Conservation (phyloP, 2,329 filamentous ascomycete genomes). For the Sporothrix phasma region DNA sequence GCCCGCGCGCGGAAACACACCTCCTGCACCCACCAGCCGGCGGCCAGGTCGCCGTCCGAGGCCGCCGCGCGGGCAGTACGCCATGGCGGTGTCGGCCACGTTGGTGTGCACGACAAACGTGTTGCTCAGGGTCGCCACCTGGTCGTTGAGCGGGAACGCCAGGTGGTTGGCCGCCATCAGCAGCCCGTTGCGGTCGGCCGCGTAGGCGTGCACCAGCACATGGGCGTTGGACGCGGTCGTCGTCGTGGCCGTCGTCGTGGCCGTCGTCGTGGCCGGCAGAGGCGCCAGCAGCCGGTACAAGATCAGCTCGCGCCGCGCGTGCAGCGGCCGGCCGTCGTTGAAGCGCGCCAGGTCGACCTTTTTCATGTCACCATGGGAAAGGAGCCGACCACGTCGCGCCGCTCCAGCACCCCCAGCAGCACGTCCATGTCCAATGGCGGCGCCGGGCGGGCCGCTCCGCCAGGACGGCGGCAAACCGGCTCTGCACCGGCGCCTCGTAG, state of each 20-base stretch:
- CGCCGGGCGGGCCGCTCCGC: constrained; percentile 28
- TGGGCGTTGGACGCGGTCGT: constrained; percentile 33
- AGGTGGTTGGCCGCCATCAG: constrained; percentile 42
- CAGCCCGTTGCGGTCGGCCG: constrained; percentile 44
- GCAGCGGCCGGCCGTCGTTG: constrained; percentile 33
- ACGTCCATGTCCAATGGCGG: constrained; percentile 38
- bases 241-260: too few relatives aligned
- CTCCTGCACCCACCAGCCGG: constrained; percentile 46
- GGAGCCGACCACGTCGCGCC: constrained; percentile 29
- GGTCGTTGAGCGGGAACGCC: constrained; percentile 33
- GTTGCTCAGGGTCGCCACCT: constrained; percentile 39
- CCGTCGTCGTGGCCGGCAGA: constrained; percentile 24
- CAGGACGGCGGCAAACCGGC: constrained; percentile 35
- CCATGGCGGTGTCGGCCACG: constrained; percentile 38
- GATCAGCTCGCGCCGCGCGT: constrained; percentile 39
- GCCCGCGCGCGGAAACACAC: constrained; percentile 36
- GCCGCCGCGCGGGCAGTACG: constrained; percentile 15
- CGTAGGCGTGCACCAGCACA: constrained; percentile 40
- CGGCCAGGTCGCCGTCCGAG: constrained; percentile 15
- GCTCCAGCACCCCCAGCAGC: constrained; percentile 29
- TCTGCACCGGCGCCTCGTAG: constrained; percentile 34
- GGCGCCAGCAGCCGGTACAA: constrained; percentile 40
- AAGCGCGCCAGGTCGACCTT: constrained; percentile 43
- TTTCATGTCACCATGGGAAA: constrained; percentile 44
- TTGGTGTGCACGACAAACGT: constrained; percentile 45